These are phyloP conservation scores for Raffaelea albimanens DNA, from an alignment of 2,329 filamentous ascomycete species.

Conservation along the genomic window DNA sequence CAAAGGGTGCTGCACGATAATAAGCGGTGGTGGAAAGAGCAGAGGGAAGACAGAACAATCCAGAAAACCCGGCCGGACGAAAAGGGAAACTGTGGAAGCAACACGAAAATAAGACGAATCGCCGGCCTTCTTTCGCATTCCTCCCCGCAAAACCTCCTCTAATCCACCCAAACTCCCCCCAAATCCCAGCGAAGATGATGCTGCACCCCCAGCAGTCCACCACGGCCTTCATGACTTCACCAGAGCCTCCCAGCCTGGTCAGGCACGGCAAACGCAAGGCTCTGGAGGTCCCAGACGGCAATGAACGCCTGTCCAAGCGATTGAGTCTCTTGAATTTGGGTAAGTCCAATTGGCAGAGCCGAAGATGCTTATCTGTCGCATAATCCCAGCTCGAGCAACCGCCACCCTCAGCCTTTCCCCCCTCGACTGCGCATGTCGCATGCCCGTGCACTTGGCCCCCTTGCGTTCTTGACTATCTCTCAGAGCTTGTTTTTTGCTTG, in stretches of 20 bases:
- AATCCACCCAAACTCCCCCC: neutral
- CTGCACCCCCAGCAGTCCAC: neutral
- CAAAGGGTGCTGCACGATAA: neutral
- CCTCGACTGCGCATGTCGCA: too few relatives aligned
- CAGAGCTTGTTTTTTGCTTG: neutral
- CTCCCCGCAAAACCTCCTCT: too few relatives aligned
- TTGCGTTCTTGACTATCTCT: constrained; percentile 1
- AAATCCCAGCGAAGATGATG: constrained; percentile 2
- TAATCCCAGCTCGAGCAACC: too few relatives aligned
- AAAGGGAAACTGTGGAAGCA: neutral
- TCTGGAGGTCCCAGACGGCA: constrained; percentile 38
- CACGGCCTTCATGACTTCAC: too few relatives aligned
- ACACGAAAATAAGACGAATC: neutral
- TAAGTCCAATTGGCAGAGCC: too few relatives aligned
- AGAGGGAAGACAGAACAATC: neutral
- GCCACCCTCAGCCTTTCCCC: too few relatives aligned
- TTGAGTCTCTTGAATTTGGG: constrained; percentile 75
- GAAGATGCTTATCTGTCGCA: constrained; percentile 1
- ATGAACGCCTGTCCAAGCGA: constrained; percentile 73
- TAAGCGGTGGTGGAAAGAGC: neutral
- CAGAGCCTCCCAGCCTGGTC: constrained; percentile 1
- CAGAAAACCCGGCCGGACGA: neutral
- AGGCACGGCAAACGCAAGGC: constrained; percentile 49
- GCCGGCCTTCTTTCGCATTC: neutral
- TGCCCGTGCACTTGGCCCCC: neutral